Percentiles rank a stretch among this genome's conserved stretches.
Conservation (phyloP, 805 yeast genomes). For the Diddensiella transvaalensis region DNA sequence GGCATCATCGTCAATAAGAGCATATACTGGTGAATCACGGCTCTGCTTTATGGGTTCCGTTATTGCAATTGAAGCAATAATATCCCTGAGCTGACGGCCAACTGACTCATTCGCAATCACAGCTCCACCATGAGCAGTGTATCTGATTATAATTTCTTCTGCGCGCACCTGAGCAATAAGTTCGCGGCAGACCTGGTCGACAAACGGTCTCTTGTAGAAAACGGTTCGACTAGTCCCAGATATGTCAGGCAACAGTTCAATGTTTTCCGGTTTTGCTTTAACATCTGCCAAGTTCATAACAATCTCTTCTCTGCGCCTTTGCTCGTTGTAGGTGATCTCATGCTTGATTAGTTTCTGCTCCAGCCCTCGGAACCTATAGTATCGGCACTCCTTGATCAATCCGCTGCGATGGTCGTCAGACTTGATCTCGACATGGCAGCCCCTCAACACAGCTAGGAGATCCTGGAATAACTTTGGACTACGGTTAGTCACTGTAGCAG, state of each 20-base stretch:
- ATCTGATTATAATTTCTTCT: neutral
- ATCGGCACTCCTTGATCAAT: constrained; percentile 66
- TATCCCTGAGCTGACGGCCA: neutral
- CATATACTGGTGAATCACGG: neutral
- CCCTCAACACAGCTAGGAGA: constrained; percentile 53
- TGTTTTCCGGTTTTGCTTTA: constrained; percentile 20
- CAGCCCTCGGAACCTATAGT: constrained; percentile 69
- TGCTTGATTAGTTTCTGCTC: constrained; percentile 67
- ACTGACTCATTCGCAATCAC: neutral
- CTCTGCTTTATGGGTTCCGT: neutral
- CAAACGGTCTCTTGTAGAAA: constrained; percentile 45
- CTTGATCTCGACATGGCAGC: constrained; percentile 46
- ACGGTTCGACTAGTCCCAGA: constrained; percentile 17
- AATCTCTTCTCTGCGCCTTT: constrained; percentile 53
- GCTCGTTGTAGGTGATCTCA: constrained; percentile 50
- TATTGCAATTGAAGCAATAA: neutral
- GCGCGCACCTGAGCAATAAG: constrained; percentile 40
- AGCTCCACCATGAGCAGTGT: neutral
- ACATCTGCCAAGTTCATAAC: constrained; percentile 48
- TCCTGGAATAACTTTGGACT: constrained; percentile 53
- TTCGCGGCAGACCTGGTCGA: constrained; percentile 39
- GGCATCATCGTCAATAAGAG: constrained; percentile 2
- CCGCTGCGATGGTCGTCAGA: constrained; percentile 54
- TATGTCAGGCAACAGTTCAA: neutral
- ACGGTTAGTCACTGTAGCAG: constrained; percentile 49